phyloP scores from a whole-genome alignment of 345 rosid species.

The Schrenkiella parvula region DNA sequence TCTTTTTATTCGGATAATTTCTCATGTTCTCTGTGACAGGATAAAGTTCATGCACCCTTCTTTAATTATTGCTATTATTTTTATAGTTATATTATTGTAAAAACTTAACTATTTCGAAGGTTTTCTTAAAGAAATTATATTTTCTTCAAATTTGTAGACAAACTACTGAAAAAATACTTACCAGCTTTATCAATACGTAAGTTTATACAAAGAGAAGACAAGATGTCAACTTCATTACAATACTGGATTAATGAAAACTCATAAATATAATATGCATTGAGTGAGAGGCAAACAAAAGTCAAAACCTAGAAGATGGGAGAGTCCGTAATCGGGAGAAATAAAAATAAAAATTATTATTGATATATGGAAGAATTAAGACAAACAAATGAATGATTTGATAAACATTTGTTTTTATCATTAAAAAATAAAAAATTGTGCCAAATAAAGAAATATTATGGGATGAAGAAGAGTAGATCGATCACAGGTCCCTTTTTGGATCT shows the following conservation, averaged over 20 bases:
- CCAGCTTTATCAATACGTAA: not conserved
- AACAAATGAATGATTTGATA: constrained; percentile 31
- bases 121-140: not conserved
- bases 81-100: not conserved
- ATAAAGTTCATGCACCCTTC: constrained; percentile 33
- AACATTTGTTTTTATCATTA: not conserved
- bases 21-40: constrained; percentile 68
- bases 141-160: not conserved
- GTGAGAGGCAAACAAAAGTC: constrained; percentile 7
- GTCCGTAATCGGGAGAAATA: not conserved
- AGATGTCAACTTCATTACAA: not conserved
- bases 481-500: constrained; percentile 13
- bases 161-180: constrained; percentile 10
- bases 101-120: not conserved
- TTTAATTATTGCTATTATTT: constrained; percentile 23
- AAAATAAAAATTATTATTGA: too few relatives aligned
- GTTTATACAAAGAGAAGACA: not conserved
- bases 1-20: constrained; percentile 48
- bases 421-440: not conserved
- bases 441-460: constrained; percentile 23
- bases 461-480: constrained; percentile 11
- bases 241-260: not conserved
- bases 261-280: too few relatives aligned
- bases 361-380: constrained; percentile 18
- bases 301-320: not conserved